A percentile compares a stretch with the other conserved stretches of the same genome.
phyloP scores from a whole-genome alignment of 2,329 filamentous ascomycete genomes.

The Beauveria bassiana region DNA sequence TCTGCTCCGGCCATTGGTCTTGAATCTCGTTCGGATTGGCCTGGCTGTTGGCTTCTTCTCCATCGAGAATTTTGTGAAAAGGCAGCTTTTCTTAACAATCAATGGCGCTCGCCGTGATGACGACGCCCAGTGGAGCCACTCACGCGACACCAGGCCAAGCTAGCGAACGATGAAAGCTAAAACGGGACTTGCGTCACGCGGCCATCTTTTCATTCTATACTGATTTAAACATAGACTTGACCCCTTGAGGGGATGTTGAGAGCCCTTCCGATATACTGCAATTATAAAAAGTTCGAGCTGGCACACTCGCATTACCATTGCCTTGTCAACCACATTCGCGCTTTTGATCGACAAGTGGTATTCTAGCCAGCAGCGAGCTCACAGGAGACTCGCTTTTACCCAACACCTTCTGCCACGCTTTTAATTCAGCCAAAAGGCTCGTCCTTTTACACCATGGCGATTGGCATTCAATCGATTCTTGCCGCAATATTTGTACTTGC shows the following conservation, averaged over 20 bases:
- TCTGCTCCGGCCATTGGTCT: too few species aligned
- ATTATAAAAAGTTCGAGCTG: too few species aligned
- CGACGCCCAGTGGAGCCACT: constrained; percentile 1
- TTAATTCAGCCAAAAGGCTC: not conserved
- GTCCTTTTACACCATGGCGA: not conserved
- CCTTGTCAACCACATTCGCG: too few species aligned
- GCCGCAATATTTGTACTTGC: not conserved
- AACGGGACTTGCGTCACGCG: not conserved
- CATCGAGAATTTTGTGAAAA: too few species aligned
- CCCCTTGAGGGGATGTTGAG: not conserved
- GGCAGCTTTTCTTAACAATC: not conserved
- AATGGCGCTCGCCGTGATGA: not conserved
- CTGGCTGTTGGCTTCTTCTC: not conserved
- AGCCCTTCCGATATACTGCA: too few species aligned
- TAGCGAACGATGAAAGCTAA: not conserved
- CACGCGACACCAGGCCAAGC: not conserved
- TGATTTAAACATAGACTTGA: not conserved
- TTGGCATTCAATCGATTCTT: not conserved
- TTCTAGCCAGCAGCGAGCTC: too few species aligned
- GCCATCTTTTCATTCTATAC: not conserved
- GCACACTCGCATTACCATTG: too few species aligned
- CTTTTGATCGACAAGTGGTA: too few species aligned
- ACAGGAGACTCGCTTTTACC: too few species aligned
- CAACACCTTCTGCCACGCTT: too few species aligned
- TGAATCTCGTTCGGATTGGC: too few species aligned